phyloP scores from a whole-genome alignment of 2,329 filamentous ascomycete genomes.

The Pseudogymnoascus sp. region DNA sequence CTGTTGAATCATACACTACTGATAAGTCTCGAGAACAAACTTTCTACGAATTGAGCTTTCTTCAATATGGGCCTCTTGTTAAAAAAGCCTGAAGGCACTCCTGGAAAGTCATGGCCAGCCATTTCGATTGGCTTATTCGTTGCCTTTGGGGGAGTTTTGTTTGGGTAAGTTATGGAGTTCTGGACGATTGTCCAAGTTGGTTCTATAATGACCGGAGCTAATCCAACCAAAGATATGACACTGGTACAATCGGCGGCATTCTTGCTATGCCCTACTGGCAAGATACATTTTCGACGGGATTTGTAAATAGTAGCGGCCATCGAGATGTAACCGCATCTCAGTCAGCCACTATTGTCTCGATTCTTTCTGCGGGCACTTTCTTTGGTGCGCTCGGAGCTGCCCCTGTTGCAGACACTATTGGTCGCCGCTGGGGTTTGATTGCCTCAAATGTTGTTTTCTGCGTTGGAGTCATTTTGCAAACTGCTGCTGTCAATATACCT shows the following conservation, averaged over 20 bases:
- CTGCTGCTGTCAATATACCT: conserved; percentile 50
- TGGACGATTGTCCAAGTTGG: conserved; percentile 35
- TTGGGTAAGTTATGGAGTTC: not conserved
- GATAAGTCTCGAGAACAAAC: not conserved
- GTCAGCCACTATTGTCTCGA: conserved; percentile 61
- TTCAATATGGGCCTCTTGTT: conserved; percentile 9
- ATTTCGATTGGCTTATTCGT: conserved; percentile 45
- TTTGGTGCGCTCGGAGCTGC: conserved; percentile 59
- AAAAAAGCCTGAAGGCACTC: conserved; percentile 9
- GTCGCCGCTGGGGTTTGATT: conserved; percentile 58
- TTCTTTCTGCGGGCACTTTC: conserved; percentile 70
- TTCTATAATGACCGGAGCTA: conserved; percentile 22
- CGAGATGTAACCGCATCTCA: conserved; percentile 44
- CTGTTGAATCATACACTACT: not conserved
- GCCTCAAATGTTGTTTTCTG: conserved; percentile 55
- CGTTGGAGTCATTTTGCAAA: conserved; percentile 60
- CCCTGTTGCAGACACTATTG: conserved; percentile 55
- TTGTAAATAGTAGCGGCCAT: conserved; percentile 35
- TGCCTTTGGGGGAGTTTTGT: conserved; percentile 45
- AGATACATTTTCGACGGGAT: conserved; percentile 51
- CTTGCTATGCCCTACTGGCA: conserved; percentile 48
- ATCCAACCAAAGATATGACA: conserved; percentile 40
- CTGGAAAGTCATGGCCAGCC: conserved; percentile 12
- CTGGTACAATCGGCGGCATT: conserved; percentile 51
- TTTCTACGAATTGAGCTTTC: not conserved